These are phyloP conservation scores for Cryptosporidium ryanae DNA, from an alignment of 169 alveolate genomes.

Conservation along the genomic window DNA sequence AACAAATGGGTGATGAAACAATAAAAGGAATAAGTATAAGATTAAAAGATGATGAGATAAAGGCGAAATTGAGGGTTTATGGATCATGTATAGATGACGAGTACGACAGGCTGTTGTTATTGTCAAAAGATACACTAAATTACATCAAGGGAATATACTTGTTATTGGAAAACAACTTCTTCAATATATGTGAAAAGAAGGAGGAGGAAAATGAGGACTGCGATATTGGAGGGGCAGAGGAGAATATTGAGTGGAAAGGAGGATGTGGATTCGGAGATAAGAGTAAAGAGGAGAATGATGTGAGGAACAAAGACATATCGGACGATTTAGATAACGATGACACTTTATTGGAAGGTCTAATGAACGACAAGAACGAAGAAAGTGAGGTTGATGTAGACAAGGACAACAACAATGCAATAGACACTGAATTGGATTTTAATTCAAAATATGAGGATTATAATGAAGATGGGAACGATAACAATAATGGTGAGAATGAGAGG, in stretches of 20 bases:
- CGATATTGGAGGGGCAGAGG: slow-evolving; percentile 74
- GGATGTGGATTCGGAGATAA: slow-evolving; percentile 62
- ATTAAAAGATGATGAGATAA: not conserved
- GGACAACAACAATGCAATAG: slow-evolving; percentile 83
- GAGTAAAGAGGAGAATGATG: slow-evolving; percentile 79
- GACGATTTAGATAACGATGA: slow-evolving; percentile 89
- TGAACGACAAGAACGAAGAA: slow-evolving; percentile 79
- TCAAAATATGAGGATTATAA: slow-evolving; percentile 81
- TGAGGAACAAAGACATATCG: slow-evolving; percentile 86
- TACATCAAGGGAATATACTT: slow-evolving; percentile 26
- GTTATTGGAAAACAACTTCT: slow-evolving; percentile 58
- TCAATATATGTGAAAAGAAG: slow-evolving; percentile 72
- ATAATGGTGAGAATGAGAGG: slow-evolving; percentile 81
- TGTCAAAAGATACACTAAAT: slow-evolving; percentile 6
- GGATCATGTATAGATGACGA: not conserved
- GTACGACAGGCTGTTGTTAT: not conserved
- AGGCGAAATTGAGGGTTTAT: not conserved
- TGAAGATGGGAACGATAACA: slow-evolving; percentile 82
- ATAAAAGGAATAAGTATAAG: not conserved
- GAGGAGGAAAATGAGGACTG: slow-evolving; percentile 82
- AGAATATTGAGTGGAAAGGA: slow-evolving; percentile 83
- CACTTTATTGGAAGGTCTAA: slow-evolving; percentile 80
- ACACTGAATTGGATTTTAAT: slow-evolving; percentile 82
- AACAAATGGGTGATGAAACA: not conserved
- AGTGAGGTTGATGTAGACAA: slow-evolving; percentile 79